phyloP scores from a whole-genome alignment of 2,329 filamentous ascomycete species.

The Fusarium aywerte region DNA sequence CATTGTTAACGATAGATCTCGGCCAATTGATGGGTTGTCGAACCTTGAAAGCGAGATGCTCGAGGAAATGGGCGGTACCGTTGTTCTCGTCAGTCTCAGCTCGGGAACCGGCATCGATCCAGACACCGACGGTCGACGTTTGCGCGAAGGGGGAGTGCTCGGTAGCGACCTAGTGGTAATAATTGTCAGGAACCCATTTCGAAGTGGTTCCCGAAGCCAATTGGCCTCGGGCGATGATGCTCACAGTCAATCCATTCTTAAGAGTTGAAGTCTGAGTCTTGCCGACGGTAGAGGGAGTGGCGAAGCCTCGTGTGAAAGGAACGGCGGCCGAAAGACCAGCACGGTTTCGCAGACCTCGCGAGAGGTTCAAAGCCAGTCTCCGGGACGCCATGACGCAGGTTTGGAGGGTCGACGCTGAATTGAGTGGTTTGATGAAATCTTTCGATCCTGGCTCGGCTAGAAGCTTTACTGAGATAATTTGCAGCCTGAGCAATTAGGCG shows the following conservation, averaged over 20 bases:
- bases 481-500: slow-evolving; percentile 57
- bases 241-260: slow-evolving; percentile 95
- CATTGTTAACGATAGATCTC: slow-evolving; percentile 32
- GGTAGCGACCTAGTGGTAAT: slow-evolving; percentile 80
- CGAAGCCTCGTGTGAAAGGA: slow-evolving; percentile 86
- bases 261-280: slow-evolving; percentile 97
- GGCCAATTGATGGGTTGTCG: slow-evolving; percentile 42
- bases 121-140: slow-evolving; percentile 97
- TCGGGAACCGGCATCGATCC: slow-evolving; percentile 98
- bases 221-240: slow-evolving; percentile 52
- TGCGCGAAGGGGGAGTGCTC: slow-evolving; percentile 98
- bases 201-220: slow-evolving; percentile 49
- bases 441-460: slow-evolving; percentile 57
- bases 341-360: slow-evolving; percentile 88
- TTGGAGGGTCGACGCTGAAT: slow-evolving; percentile 60
- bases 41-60: slow-evolving; percentile 99
- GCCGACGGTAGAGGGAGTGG: slow-evolving; percentile 81
- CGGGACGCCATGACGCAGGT: slow-evolving; percentile 86
- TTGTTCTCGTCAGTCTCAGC: slow-evolving; percentile 99
- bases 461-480: slow-evolving; percentile 59
- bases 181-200: slow-evolving; percentile 43
- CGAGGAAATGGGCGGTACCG: slow-evolving; percentile 98
- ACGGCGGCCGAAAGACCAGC: slow-evolving; percentile 82
- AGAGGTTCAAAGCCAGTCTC: slow-evolving; percentile 95
- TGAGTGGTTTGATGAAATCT: slow-evolving; percentile 69